Evolutionary conservation across 1,284 basidiomycete species (phyloP), one percentile per base, ranked within the genome.

Genomic region (Sanghuangporus weigelae): DNA sequence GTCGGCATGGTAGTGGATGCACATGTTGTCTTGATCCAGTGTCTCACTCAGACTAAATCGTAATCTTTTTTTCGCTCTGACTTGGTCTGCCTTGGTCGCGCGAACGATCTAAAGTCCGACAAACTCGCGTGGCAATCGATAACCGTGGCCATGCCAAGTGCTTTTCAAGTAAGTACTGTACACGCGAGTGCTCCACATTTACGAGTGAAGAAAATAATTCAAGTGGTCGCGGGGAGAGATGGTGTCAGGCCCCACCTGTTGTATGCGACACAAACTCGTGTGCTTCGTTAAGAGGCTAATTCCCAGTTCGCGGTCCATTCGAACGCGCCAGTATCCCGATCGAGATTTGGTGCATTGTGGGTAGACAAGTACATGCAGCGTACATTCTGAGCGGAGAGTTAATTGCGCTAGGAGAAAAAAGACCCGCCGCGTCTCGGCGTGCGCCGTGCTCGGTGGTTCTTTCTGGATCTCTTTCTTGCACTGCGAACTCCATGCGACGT

Each of bases 381-480:
- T 19, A 51, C 50, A 38, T 19, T 36, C 49, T 8, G 35, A 39
- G 48, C 48, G 58, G 58, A 38, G 48, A n/a, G 58, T 21, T 23
- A 40, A 48, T 40, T 19, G 36, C 36, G 36, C 36, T 26, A 46
- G 3, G 44, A 49, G 44, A 59, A 59, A 59, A 49, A 35, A n/a
- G 16, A 23, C 44, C 26, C 26, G 26, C 26, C 57, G 57, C 44
- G 10, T 36, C 6, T 35, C 50, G 50, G 50, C 19, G 19, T 51
- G 50, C 50, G 50, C 44, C 57, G 57, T 35, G 44, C 44, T 59
- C 57, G 57, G 57, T 36, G 57, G 44, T 40, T 59, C 57, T 59
- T 8, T 59, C 26, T 12, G 21, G 44, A 38, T 44, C 35, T 6
- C 16, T n/a, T 44, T 35, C 42, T 31, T 42, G 14, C 39, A 12